phyloP scores from a whole-genome alignment of 805 yeast genomes.

The Teunomyces pallodes region DNA sequence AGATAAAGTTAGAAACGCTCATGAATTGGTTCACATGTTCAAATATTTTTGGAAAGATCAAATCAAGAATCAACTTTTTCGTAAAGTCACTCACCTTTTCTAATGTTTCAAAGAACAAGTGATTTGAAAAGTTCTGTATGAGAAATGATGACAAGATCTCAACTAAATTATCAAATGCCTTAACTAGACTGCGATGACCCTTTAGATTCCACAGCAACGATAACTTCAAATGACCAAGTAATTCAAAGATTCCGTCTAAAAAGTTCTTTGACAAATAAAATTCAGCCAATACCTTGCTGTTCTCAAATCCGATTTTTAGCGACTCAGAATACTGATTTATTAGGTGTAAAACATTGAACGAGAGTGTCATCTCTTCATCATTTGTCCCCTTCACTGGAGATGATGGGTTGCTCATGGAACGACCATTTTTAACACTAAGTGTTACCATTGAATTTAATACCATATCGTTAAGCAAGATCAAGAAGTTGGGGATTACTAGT shows the following conservation, averaged over 20 bases:
- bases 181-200: slow-evolving; percentile 15
- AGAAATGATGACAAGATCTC: slow-evolving; percentile 35
- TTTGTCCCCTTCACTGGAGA: slow-evolving; percentile 21
- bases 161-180: slow-evolving; percentile 25
- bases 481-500: slow-evolving; percentile 46
- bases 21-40: slow-evolving; percentile 35
- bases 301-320: slow-evolving; percentile 28
- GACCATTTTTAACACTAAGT: slow-evolving; percentile 29
- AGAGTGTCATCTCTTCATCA: slow-evolving; percentile 18
- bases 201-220: slow-evolving; percentile 23
- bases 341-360: slow-evolving; percentile 34
- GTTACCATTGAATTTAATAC: slow-evolving; percentile 31
- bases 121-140: slow-evolving; percentile 23
- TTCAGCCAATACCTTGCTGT: slow-evolving; percentile 16
- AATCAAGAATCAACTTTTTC: slow-evolving; percentile 29
- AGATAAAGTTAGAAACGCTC: slow-evolving; percentile 31
- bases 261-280: slow-evolving; percentile 30
- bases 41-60: slow-evolving; percentile 35
- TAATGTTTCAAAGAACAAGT: slow-evolving; percentile 23
- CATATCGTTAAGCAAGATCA: slow-evolving; percentile 32
- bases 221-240: slow-evolving; percentile 32
- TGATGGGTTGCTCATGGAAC: slow-evolving; percentile 31
- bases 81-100: slow-evolving; percentile 33
- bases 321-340: slow-evolving; percentile 32
- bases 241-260: slow-evolving; percentile 39